A percentile compares a stretch with the other conserved stretches of the same genome.
These are phyloP conservation scores for Ustanciosporium gigantosporum DNA, from an alignment of 1,284 basidiomycete species.

Conservation along the genomic window DNA sequence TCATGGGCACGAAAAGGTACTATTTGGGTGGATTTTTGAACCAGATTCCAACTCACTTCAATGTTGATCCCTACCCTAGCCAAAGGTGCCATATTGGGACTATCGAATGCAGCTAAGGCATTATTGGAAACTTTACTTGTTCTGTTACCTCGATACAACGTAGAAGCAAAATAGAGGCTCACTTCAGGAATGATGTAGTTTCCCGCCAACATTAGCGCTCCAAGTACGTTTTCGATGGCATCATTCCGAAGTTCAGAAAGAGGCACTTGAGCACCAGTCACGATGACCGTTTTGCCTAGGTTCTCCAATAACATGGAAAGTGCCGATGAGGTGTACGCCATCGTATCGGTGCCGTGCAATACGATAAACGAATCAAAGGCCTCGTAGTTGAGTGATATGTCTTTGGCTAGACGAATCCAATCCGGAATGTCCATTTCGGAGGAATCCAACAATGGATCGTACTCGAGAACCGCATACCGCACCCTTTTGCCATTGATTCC, in stretches of 20 bases:
- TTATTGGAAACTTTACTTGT: conserved; percentile 77
- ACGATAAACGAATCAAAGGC: conserved; percentile 86
- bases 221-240: conserved; percentile 67
- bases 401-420: conserved; percentile 84
- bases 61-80: conserved; percentile 87
- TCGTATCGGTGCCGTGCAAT: conserved; percentile 75
- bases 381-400: conserved; percentile 85
- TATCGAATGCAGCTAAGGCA: conserved; percentile 81
- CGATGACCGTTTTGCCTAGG: conserved; percentile 80
- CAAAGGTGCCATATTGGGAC: conserved; percentile 81
- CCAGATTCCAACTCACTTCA: conserved; percentile 52
- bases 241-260: conserved; percentile 85
- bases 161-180: conserved; percentile 84
- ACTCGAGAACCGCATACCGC: conserved; percentile 52
- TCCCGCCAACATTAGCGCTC: conserved; percentile 82
- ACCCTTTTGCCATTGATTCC: conserved; percentile 38
- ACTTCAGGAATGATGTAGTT: conserved; percentile 82
- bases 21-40: conserved; percentile 73
- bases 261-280: conserved; percentile 91
- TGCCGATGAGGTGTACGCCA: conserved; percentile 61
- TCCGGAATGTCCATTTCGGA: conserved; percentile 75
- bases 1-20: conserved; percentile 80
- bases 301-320: conserved; percentile 83
- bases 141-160: conserved; percentile 81
- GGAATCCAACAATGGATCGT: conserved; percentile 72